These are phyloP conservation scores for Begonia fuchsioides DNA, from an alignment of 306 rosid genomes.

Conservation along the genomic window DNA sequence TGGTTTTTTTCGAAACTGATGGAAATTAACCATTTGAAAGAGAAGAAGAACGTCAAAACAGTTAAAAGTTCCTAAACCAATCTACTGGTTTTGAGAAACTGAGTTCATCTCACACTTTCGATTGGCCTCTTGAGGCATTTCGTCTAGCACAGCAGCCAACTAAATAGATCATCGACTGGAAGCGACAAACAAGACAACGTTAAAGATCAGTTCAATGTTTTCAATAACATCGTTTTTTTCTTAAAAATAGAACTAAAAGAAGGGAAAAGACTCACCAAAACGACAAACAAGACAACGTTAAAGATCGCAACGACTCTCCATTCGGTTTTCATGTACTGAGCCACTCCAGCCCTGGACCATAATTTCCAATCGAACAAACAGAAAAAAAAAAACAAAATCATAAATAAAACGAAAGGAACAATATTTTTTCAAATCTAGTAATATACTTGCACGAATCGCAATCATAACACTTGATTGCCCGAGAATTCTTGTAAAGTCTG, in stretches of 20 bases:
- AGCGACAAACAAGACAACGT: background rate
- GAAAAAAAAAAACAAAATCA: background rate
- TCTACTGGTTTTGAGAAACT: too few species aligned
- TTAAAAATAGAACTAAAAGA: background rate
- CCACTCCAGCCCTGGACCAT: conserved; percentile 82
- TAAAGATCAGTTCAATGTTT: too few species aligned
- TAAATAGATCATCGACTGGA: conserved; percentile 54
- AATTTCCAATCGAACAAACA: background rate
- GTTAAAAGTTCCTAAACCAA: too few species aligned
- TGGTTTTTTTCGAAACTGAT: too few species aligned
- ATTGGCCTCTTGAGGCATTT: conserved; percentile 45
- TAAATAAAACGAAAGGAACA: background rate
- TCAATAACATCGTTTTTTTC: background rate
- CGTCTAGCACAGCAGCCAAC: conserved; percentile 88
- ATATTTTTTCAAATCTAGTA: background rate
- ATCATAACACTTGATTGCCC: conserved; percentile 61
- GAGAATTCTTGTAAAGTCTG: conserved; percentile 71
- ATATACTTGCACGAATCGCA: conserved; percentile 95
- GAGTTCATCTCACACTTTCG: conserved; percentile 18
- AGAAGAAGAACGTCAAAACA: too few species aligned
- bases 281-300: conserved; percentile 46
- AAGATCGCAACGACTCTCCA: conserved; percentile 93
- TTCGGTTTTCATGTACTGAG: conserved; percentile 91
- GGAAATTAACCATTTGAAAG: too few species aligned
- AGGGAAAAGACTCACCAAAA: conserved; percentile 42